Evolutionary conservation across 2,329 filamentous ascomycete species (phyloP).

Genomic region (Camptophora hylomeconis): DNA sequence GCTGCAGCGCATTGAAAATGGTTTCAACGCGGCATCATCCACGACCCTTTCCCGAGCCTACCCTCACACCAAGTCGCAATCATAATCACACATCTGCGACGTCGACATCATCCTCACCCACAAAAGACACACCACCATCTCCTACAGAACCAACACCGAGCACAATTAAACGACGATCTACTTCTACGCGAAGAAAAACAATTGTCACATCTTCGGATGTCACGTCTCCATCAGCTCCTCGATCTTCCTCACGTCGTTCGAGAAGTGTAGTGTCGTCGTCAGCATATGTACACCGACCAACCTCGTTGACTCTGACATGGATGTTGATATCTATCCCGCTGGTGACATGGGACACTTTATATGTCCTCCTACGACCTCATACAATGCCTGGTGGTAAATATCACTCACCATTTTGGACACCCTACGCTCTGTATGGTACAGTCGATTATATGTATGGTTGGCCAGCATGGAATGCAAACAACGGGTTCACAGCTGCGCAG

Average conservation of each 20-base stretch:
- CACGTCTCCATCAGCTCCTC: no score
- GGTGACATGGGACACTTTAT: conserved; percentile 67
- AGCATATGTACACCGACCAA: conserved; percentile 4
- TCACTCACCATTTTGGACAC: conserved; percentile 59
- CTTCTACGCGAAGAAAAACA: no score
- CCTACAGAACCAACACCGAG: no score
- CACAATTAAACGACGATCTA: no score
- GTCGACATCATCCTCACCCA: conserved; percentile 1
- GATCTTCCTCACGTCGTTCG: no score
- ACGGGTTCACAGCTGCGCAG: conserved; percentile 70
- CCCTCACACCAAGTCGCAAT: background rate
- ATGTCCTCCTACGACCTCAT: conserved; percentile 65
- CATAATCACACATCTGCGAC: conserved; percentile 2
- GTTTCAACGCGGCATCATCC: conserved; percentile 5
- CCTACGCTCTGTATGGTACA: conserved; percentile 66
- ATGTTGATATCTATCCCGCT: conserved; percentile 60
- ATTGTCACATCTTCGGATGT: no score
- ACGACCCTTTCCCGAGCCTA: conserved; percentile 2
- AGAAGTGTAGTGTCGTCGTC: no score
- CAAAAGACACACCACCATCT: conserved; percentile 1
- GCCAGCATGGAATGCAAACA: conserved; percentile 52
- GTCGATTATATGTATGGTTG: conserved; percentile 74
- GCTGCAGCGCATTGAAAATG: no score
- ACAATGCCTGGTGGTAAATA: conserved; percentile 65
- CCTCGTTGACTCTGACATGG: conserved; percentile 48